These are phyloP conservation scores for Chytriomyces confervae DNA, from an alignment of 192 early-diverging fungal species.

Conservation along the genomic window DNA sequence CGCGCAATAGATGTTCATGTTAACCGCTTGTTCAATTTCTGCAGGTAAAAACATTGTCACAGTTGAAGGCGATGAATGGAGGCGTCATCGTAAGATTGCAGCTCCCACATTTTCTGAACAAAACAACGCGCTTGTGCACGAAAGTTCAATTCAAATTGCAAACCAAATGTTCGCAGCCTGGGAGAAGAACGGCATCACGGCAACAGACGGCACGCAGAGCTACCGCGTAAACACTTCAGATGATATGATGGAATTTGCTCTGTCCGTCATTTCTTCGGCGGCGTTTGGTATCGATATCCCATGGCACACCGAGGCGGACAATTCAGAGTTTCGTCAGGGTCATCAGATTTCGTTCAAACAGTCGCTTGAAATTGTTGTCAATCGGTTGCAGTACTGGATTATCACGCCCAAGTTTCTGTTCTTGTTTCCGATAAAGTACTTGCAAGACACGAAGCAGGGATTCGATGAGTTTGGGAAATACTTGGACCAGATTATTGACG, in stretches of 20 bases:
- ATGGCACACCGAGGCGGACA: constrained; percentile 30
- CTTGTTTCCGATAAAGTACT: constrained; percentile 14
- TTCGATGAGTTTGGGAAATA: constrained; percentile 40
- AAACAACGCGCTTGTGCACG: constrained; percentile 39
- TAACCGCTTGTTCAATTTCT: neutral
- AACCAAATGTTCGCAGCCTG: constrained; percentile 36
- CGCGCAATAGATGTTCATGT: neutral
- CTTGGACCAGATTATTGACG: constrained; percentile 29
- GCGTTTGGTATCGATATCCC: constrained; percentile 35
- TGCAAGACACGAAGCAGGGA: constrained; percentile 1
- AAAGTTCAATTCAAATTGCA: neutral
- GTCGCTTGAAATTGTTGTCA: constrained; percentile 32
- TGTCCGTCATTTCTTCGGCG: constrained; percentile 37
- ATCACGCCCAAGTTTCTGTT: constrained; percentile 35
- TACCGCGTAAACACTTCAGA: constrained; percentile 10
- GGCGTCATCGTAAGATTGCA: constrained; percentile 38
- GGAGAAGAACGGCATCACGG: neutral
- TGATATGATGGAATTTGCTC: constrained; percentile 40
- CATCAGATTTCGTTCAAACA: constrained; percentile 34
- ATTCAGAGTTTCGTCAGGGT: constrained; percentile 4
- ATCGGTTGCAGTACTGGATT: constrained; percentile 32
- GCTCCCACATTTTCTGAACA: constrained; percentile 41
- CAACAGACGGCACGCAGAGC: neutral
- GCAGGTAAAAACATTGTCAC: constrained; percentile 44
- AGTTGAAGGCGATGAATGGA: constrained; percentile 40